Conservation (phyloP, 2,329 filamentous ascomycete species). For the Curvularia sp. region DNA sequence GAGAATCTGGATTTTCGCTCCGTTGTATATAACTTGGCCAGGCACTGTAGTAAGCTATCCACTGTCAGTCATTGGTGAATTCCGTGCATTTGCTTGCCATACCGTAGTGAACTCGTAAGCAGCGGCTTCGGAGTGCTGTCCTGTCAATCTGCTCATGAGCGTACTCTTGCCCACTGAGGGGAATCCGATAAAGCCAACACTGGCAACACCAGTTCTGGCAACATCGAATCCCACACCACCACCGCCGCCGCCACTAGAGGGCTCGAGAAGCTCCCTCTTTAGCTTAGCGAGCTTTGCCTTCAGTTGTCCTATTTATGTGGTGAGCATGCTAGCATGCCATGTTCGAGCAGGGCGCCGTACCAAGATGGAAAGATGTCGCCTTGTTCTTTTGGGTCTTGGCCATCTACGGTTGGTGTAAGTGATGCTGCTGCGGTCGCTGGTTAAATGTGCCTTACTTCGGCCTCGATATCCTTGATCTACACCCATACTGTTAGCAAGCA, state of each 20-base stretch:
- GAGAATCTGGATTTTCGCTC: constrained; percentile 96
- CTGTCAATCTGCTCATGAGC: constrained; percentile 91
- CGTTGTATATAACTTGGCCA: constrained; percentile 95
- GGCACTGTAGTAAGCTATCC: constrained; percentile 83
- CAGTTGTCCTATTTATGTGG: constrained; percentile 69
- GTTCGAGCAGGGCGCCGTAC: constrained; percentile 49
- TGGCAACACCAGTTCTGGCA: constrained; percentile 94
- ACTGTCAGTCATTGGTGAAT: constrained; percentile 19
- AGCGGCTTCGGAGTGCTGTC: constrained; percentile 95
- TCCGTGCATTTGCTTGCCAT: not conserved
- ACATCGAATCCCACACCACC: constrained; percentile 94
- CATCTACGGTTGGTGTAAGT: constrained; percentile 68
- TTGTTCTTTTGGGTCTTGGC: constrained; percentile 98
- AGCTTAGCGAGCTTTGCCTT: constrained; percentile 99
- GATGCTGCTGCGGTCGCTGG: constrained; percentile 18
- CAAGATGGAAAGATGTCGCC: constrained; percentile 89
- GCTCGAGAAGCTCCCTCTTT: constrained; percentile 93
- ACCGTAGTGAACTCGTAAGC: constrained; percentile 97
- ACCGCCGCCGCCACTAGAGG: constrained; percentile 80
- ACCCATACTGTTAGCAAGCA: constrained; percentile 39
- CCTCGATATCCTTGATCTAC: constrained; percentile 95
- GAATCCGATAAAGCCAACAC: constrained; percentile 97
- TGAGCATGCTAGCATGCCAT: constrained; percentile 31
- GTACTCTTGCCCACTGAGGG: constrained; percentile 99
- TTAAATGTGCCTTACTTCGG: constrained; percentile 71